phyloP scores from a whole-genome alignment of 2,329 filamentous ascomycete species.

The Ophiostoma perfectum region DNA sequence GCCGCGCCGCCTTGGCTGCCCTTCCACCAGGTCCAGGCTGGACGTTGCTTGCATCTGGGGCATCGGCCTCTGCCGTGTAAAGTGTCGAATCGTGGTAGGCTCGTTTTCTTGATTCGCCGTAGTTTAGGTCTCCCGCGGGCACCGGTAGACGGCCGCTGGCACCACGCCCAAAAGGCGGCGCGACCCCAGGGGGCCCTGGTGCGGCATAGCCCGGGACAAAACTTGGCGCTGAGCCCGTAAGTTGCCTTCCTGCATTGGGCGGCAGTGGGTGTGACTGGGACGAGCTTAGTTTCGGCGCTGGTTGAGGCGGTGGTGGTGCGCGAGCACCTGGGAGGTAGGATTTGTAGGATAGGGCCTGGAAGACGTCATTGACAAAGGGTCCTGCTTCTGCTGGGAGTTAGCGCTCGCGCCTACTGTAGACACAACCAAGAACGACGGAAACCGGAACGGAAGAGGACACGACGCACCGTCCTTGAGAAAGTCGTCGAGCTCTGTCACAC shows the following conservation, averaged over 20 bases:
- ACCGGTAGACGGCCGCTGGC: background rate
- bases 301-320: background rate
- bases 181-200: background rate
- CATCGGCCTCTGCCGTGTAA: background rate
- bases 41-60: slow-evolving; percentile 33
- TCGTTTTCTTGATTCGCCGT: slow-evolving; percentile 45
- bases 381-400: slow-evolving; percentile 43
- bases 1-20: slow-evolving; percentile 55
- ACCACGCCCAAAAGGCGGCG: background rate
- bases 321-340: slow-evolving; percentile 42
- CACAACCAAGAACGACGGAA: background rate
- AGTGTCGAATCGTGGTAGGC: slow-evolving; percentile 43
- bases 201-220: background rate
- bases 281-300: background rate
- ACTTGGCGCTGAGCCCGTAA: background rate
- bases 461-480: slow-evolving; percentile 62
- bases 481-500: slow-evolving; percentile 66
- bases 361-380: slow-evolving; percentile 65
- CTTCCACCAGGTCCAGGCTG: slow-evolving; percentile 36
- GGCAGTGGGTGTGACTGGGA: background rate
- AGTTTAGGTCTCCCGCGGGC: slow-evolving; percentile 11
- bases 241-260: background rate
- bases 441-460: background rate
- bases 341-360: slow-evolving; percentile 58
- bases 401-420: background rate